Percentiles rank a stretch among this genome's conserved stretches.
Evolutionary conservation across 176 grass and related monocot genomes (phyloP).

Genomic region (Oryza punctata): DNA sequence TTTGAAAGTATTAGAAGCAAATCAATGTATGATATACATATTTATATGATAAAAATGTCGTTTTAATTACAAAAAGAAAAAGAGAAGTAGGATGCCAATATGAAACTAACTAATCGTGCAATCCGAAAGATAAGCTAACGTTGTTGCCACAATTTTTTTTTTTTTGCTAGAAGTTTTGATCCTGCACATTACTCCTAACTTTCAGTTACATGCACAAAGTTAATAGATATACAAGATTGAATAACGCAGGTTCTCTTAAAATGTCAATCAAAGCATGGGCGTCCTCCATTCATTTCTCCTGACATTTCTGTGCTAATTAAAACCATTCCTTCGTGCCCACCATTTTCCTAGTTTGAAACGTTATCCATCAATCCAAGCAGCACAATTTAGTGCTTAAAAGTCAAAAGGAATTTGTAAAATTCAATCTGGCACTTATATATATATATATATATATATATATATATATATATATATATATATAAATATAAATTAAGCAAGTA

Average conservation of each 20-base stretch:
- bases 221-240: neutral
- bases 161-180: neutral
- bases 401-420: too few species aligned
- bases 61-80: too few species aligned
- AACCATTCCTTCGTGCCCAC: neutral
- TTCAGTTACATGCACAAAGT: neutral
- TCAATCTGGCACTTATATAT: too few species aligned
- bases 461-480: too few species aligned
- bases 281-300: conserved; percentile 10
- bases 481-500: too few species aligned
- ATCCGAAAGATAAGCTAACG: neutral
- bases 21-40: neutral
- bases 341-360: neutral
- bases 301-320: neutral
- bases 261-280: neutral
- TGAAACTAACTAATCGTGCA: neutral
- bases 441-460: too few species aligned
- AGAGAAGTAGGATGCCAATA: neutral
- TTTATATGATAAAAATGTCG: neutral
- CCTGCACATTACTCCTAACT: neutral
- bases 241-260: neutral
- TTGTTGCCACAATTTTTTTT: neutral
- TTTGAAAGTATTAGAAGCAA: neutral
- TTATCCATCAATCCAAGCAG: conserved; percentile 1
- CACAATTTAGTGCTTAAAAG: neutral